Conservation (phyloP, 805 yeast species). For the fission yeast (Schizosaccharomyces pombe) region DNA sequence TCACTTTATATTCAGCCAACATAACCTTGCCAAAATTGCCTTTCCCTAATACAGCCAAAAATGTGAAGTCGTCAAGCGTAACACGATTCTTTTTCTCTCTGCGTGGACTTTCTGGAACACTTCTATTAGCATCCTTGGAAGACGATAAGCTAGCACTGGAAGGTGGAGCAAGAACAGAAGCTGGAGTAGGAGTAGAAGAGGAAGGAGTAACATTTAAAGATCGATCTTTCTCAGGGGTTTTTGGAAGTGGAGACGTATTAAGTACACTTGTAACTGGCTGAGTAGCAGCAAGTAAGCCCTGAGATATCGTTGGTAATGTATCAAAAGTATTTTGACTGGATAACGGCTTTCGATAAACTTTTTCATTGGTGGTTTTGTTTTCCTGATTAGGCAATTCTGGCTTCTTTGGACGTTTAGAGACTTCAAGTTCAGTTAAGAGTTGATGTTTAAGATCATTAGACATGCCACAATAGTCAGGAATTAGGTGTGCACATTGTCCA, state of each 20-base stretch:
- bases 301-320: not conserved
- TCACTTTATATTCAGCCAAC: conserved; percentile 84
- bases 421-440: conserved; percentile 40
- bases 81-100: conserved; percentile 22
- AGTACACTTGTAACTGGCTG: not conserved
- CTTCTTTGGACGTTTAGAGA: not conserved
- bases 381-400: not conserved
- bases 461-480: conserved; percentile 97
- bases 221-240: not conserved
- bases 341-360: no score
- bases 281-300: not conserved
- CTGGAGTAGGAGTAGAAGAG: not conserved
- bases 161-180: not conserved
- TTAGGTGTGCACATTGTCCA: conserved; percentile 71
- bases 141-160: not conserved
- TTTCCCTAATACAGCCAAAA: conserved; percentile 84
- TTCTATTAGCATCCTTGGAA: not conserved
- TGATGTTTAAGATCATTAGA: conserved; percentile 88
- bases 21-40: conserved; percentile 97
- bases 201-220: not conserved
- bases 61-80: conserved; percentile 84
- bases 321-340: no score
- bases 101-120: not conserved
- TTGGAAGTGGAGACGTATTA: not conserved
- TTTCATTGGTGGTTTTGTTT: no score